Percentiles rank a stretch among this genome's conserved stretches.
Evolutionary conservation across 1,284 basidiomycete genomes (phyloP).

Genomic region (Polyporus tsugae): DNA sequence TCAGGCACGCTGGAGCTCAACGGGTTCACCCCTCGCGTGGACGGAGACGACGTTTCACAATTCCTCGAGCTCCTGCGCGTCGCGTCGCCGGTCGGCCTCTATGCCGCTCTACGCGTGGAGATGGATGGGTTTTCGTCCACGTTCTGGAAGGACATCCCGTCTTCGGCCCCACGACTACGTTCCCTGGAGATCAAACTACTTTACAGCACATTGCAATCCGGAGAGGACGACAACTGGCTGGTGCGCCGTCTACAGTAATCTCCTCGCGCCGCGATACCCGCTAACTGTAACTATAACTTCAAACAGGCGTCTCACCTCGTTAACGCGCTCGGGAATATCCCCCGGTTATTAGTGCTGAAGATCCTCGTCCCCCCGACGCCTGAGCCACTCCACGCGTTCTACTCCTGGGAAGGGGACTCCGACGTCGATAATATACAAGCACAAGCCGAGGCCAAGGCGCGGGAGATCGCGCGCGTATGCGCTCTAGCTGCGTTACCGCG

Average conservation of each 20-base stretch:
- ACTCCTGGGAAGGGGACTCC: neutral
- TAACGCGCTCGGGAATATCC: neutral
- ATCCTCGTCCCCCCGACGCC: constrained; percentile 7
- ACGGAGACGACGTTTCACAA: neutral
- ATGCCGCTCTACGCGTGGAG: neutral
- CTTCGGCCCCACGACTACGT: constrained; percentile 2
- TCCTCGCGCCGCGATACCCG: neutral
- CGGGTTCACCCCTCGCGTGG: neutral
- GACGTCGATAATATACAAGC: neutral
- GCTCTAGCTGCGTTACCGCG: constrained; percentile 7
- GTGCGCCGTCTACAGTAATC: neutral
- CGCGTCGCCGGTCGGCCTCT: neutral
- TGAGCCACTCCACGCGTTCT: neutral
- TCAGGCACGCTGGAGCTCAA: neutral
- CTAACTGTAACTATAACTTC: neutral
- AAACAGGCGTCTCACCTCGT: neutral
- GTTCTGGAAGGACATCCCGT: constrained; percentile 7
- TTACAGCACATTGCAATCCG: neutral
- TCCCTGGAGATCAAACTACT: constrained; percentile 12
- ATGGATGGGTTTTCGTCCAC: neutral
- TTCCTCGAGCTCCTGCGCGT: neutral
- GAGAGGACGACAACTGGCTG: neutral
- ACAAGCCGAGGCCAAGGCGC: neutral
- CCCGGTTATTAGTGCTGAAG: neutral
- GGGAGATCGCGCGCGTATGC: constrained; percentile 7